Evolutionary conservation across 192 early-diverging fungal genomes (phyloP).

Genomic region (Diversispora eburnea): DNA sequence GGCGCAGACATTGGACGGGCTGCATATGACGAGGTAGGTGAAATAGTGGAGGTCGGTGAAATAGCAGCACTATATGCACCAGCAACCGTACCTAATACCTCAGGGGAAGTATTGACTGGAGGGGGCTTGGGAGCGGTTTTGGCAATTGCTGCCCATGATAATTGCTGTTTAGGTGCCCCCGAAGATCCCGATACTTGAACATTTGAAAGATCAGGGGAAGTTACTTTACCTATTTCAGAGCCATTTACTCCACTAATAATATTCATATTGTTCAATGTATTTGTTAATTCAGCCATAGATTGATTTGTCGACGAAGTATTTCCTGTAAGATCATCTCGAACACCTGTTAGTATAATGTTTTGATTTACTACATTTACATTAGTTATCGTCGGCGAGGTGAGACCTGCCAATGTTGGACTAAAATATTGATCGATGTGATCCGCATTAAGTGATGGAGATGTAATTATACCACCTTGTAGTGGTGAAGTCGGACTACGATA

Average conservation of each 20-base stretch:
- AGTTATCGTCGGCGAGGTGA: slow-evolving; percentile 22
- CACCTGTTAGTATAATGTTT: slow-evolving; percentile 18
- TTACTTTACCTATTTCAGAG: slow-evolving; percentile 19
- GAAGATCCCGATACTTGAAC: slow-evolving; percentile 21
- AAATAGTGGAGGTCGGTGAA: slow-evolving; percentile 21
- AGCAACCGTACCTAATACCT: slow-evolving; percentile 18
- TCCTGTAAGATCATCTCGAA: slow-evolving; percentile 1
- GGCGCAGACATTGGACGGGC: slow-evolving; percentile 19
- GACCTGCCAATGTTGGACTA: slow-evolving; percentile 21
- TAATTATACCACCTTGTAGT: background rate
- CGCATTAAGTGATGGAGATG: slow-evolving; percentile 20
- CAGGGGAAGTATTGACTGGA: slow-evolving; percentile 26
- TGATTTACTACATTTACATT: slow-evolving; percentile 12
- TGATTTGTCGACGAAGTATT: slow-evolving; percentile 5
- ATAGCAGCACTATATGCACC: slow-evolving; percentile 28
- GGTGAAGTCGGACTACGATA: slow-evolving; percentile 29
- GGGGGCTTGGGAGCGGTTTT: slow-evolving; percentile 27
- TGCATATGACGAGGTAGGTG: slow-evolving; percentile 21
- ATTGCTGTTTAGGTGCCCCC: slow-evolving; percentile 5
- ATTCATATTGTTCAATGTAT: slow-evolving; percentile 25
- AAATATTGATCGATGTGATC: slow-evolving; percentile 27
- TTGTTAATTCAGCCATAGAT: slow-evolving; percentile 21
- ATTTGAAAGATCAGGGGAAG: slow-evolving; percentile 2
- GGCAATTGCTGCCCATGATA: slow-evolving; percentile 25
- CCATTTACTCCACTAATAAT: background rate